Base-by-base conservation (phyloP, 2,329 filamentous ascomycete species). In the Diplodia mutila region DNA sequence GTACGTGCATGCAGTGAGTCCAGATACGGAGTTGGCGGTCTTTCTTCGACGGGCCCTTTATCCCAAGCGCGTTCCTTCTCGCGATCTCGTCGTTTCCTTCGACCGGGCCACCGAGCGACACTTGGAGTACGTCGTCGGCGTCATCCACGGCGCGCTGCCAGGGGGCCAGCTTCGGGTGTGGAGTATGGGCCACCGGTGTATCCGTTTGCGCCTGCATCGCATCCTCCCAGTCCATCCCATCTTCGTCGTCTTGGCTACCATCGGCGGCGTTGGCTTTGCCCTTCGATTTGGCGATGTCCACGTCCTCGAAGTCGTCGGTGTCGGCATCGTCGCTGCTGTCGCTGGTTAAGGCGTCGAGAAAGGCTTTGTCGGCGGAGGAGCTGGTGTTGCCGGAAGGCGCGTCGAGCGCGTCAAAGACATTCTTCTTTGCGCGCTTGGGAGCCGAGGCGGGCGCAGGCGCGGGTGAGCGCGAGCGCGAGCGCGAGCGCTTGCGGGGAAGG, bases 1-100 rank as follows among this genome's bases (percentile, higher is more conserved):
- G 89, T 1, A 98, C 93, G 78, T 99, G 95, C 72, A 97, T 85
- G 72, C 92, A 91, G 78, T 99, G 95, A 0, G 93, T 93, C 3
- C 89, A 85, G 39, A 89, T 86, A 29, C 95, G 87, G 67, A 94
- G 91, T 69, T 89, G 86, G 63, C 92, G 88, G 75, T 97, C 93
- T 32, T 91, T 87, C 79, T 97, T 97, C 2, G 91, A 91, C 0
- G 92, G 91, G 0, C 93, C 94, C 75, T 94, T 97, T 79, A 92
- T 97, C 21, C 81, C 79, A n/a, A 90, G 84, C 25, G 85, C 80
- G 6, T 48, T 59, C 9, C 85, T 83, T 68, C 70, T 73, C 1
- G 72, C 71, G 12, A 49, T 29, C 39, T 64, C 63, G 25, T 63
- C 46, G 18, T 67, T 51, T 14, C 42, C 57, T 39, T 66, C 61